These are phyloP conservation scores for Amanita thiersii DNA, from an alignment of 768 basidiomycete genomes.

Conservation along the genomic window DNA sequence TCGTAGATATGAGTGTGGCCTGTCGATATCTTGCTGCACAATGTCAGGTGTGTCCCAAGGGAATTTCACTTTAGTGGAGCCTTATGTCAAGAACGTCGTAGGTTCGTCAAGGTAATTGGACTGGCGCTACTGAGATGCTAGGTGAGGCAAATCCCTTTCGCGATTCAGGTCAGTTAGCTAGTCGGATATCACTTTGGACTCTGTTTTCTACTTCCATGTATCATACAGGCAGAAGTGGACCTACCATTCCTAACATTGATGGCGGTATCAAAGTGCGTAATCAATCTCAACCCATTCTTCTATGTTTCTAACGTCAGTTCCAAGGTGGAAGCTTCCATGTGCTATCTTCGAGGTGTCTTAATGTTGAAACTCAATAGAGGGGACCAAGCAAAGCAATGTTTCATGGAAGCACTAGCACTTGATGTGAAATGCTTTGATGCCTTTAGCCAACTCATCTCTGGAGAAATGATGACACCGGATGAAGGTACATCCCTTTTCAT, in stretches of 20 bases:
- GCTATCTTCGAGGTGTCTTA: slow-evolving; percentile 84
- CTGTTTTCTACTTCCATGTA: neutral
- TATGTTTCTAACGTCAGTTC: neutral
- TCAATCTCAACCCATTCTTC: neutral
- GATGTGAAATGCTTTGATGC: slow-evolving; percentile 98
- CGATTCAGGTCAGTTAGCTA: slow-evolving; percentile 46
- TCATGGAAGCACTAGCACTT: slow-evolving; percentile 89
- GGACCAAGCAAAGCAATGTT: slow-evolving; percentile 87
- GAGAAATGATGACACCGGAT: slow-evolving; percentile 93
- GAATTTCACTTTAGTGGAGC: slow-evolving; percentile 1
- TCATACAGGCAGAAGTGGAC: slow-evolving; percentile 48
- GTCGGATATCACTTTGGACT: no score
- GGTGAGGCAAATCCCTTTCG: slow-evolving; percentile 90
- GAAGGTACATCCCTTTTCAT: slow-evolving; percentile 61
- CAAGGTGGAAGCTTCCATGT: slow-evolving; percentile 96
- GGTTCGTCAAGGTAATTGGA: slow-evolving; percentile 87
- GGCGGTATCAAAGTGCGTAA: slow-evolving; percentile 85
- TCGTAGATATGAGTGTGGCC: slow-evolving; percentile 92
- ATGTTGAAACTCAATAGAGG: slow-evolving; percentile 92
- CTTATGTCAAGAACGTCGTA: slow-evolving; percentile 18
- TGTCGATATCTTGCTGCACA: slow-evolving; percentile 96
- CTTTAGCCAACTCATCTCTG: slow-evolving; percentile 81
- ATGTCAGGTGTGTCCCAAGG: slow-evolving; percentile 63
- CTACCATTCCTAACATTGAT: slow-evolving; percentile 72
- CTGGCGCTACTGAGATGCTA: slow-evolving; percentile 85